Percentiles rank a stretch among this genome's conserved stretches.
Conservation (phyloP, 176 grass and related monocot genomes). For the Areca catechu region DNA sequence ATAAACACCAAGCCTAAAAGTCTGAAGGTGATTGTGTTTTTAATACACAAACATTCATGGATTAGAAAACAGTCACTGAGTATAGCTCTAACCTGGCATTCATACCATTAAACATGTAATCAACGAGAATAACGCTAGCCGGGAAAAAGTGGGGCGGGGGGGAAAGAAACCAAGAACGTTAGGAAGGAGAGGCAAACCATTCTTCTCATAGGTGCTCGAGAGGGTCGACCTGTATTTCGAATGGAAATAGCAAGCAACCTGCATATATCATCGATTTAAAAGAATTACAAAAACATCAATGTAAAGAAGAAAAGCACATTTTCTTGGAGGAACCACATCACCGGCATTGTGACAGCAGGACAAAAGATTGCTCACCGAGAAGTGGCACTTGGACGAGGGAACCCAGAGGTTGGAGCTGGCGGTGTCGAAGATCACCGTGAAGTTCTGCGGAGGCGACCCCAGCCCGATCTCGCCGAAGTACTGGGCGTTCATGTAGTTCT, state of each 20-base stretch:
- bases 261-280: background rate
- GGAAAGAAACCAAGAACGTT: no score
- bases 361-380: conserved; percentile 1
- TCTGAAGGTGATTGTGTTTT: no score
- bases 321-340: no score
- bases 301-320: no score
- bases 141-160: no score
- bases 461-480: conserved; percentile 11
- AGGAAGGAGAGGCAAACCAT: conserved; percentile 1
- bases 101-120: no score
- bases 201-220: conserved; percentile 3
- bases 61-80: no score
- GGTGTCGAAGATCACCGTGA: conserved; percentile 13
- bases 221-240: conserved; percentile 1
- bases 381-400: conserved; percentile 8
- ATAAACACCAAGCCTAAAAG: no score
- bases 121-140: no score
- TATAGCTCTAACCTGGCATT: no score
- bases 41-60: no score
- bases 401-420: conserved; percentile 10
- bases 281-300: no score
- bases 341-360: background rate
- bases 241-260: conserved; percentile 16
- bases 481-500: conserved; percentile 20
- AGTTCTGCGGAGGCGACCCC: conserved; percentile 7